Base-by-base conservation (phyloP, 306 rosid genomes). In the Castanopsis chinensis region DNA sequence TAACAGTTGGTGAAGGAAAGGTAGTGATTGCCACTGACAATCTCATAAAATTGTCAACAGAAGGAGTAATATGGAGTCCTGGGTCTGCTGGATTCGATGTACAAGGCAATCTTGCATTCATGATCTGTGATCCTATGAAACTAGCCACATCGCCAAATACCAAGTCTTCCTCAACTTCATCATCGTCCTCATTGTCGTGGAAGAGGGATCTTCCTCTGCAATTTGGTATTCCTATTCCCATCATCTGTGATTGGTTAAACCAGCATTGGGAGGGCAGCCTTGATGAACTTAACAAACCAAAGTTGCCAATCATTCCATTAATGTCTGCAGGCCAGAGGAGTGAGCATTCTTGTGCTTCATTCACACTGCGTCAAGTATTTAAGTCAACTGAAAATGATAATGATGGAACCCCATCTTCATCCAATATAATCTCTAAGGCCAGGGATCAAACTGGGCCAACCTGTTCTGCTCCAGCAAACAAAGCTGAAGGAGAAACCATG, bases 191-290 rank as follows among this genome's bases (percentile, higher is more conserved):
- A 0, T 83, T 94, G 20, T 96, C 97, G 5, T 90, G 92, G 94
- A 96, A 93, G 85, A 93, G 89, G 88, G 98, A 93, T 76, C 83
- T 73, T 65, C 93, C 95, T 11, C 90, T 90, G 98, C 98, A 91
- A 83, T 96, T 96, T 61, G 98, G 99, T 51, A 89, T 96, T 60
- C 99, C 99, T 4, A 91, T 96, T 63, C 93, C 97, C 4, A 91
- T 96, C 52, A 87, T 96, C 70, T 91, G 90, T 82, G 98, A 91
- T 86, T 96, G 99, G 99, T 86, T 96, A 83, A 91, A 96, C 83
- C 97, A 96, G 89, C 98, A 96, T 21, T 96, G 99, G 99, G 99
- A 93, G 80, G 99, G 99, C 23, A 93, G 88, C 83, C 98, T 96
- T 41, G 98, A 96, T 57, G 99, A 96, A 35, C 98, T 96, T 76